Evolutionary conservation across 768 basidiomycete genomes (phyloP), one percentile per base, ranked within the genome.

Genomic region (Lentinula edodes): DNA sequence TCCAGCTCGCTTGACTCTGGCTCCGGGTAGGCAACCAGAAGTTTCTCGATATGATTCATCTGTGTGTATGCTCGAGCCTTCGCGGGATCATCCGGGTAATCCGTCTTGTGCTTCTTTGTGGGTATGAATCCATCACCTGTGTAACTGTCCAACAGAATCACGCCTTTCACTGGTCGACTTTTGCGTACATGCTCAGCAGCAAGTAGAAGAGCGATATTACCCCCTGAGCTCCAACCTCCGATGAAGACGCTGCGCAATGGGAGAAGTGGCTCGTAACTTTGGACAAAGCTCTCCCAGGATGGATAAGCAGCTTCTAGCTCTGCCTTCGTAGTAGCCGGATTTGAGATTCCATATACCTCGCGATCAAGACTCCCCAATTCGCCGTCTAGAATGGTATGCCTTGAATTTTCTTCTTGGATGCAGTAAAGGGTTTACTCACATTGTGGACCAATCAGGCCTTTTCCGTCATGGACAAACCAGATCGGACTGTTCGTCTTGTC

Each of bases 171-270:
- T 15, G 51, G 51, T 23, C 10, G 51, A 10, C 51, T 18, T 36
- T 36, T 32, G 35, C 51, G 51, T 52, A 23, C 23, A 8, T 18
- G 51, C n/a, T 52, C 51, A 32, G 51, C 51, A 52, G 51, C 51
- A 7, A 52, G 51, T 16, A 52, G 51, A 12, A 52, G 51, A 61
- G 71, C 80, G n/a, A 72, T 71, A 23, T 75, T 82, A 58, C 78
- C 80, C 18, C 73, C 71, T 61, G 64, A 65, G 34, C 65, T 79
- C 36, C 70, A 69, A 6, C 51, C 51, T 10, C 28, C 23, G 35
- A 52, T 8, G 51, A 52, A 52, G 51, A 52, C n/a, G 23, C 51
- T 52, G 28, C 28, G 28, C 9, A 18, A 52, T 8, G 51, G 51
- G 7, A 52, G 28, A 12, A 52, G 35, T 15, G 51, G 51, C 28